Evolutionary conservation across 1,284 basidiomycete species (phyloP).

Genomic region (Heterobasidion annosum): DNA sequence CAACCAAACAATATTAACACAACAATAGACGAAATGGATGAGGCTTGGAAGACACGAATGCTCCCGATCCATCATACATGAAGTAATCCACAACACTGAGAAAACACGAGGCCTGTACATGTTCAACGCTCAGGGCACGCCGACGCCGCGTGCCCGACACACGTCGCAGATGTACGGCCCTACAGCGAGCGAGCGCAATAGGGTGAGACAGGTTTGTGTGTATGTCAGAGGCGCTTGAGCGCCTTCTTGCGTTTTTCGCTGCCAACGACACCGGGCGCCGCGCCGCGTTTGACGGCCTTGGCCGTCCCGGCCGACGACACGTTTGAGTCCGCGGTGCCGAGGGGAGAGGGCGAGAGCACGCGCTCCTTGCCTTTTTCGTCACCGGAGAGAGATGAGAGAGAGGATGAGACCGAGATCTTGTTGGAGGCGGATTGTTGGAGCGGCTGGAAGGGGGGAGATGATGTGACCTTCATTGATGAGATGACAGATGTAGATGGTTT

Average conservation of each 20-base stretch:
- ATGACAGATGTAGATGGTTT: not conserved
- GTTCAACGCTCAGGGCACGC: not conserved
- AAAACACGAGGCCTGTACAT: not conserved
- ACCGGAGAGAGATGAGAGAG: conserved; percentile 25
- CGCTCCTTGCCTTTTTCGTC: conserved; percentile 46
- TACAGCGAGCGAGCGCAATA: not conserved
- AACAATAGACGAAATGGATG: not conserved
- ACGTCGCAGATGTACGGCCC: no score
- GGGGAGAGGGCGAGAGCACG: conserved; percentile 50
- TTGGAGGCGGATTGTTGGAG: conserved; percentile 29
- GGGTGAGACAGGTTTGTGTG: not conserved
- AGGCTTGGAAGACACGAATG: not conserved
- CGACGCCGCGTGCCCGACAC: not conserved
- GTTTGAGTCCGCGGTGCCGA: conserved; percentile 62
- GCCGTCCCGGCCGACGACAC: conserved; percentile 32
- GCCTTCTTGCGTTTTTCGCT: conserved; percentile 82
- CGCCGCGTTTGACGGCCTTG: conserved; percentile 64
- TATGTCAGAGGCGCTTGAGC: conserved; percentile 60
- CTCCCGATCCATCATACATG: not conserved
- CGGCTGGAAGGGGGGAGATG: conserved; percentile 12
- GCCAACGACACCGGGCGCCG: conserved; percentile 38
- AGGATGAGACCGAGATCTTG: conserved; percentile 22
- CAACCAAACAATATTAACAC: not conserved
- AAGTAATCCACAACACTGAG: not conserved
- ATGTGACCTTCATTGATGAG: not conserved